Evolutionary conservation across 2,329 filamentous ascomycete species (phyloP).

Genomic region (Dactylonectria estremocensis): DNA sequence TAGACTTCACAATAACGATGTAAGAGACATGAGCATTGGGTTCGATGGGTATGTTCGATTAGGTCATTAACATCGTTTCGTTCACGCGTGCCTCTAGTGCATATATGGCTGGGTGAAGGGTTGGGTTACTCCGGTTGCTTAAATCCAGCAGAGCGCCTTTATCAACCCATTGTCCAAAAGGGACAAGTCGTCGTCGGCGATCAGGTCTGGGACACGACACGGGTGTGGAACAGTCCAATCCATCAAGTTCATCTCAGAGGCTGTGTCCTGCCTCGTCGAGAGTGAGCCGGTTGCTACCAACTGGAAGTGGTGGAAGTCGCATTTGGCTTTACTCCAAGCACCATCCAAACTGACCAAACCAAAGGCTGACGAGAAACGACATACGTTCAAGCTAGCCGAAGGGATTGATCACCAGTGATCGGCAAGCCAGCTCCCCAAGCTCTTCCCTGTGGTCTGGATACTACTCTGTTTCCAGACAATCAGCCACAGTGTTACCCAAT

Average conservation of each 20-base stretch:
- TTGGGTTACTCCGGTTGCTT: too few relatives aligned
- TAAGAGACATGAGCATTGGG: neutral
- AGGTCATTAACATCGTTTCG: constrained; percentile 7
- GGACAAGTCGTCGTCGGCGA: neutral
- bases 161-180: neutral
- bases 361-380: neutral
- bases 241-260: neutral
- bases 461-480: neutral
- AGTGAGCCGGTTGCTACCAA: neutral
- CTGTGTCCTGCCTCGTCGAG: neutral
- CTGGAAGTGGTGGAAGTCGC: neutral
- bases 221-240: neutral
- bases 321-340: neutral
- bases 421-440: neutral
- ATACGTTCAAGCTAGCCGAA: neutral
- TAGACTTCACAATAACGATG: neutral
- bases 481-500: neutral
- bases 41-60: constrained; percentile 3
- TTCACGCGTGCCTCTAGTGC: neutral
- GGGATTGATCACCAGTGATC: neutral
- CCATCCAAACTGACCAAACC: neutral
- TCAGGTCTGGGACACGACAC: neutral
- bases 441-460: neutral
- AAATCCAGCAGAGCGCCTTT: neutral
- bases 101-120: constrained; percentile 1